Base-by-base conservation (phyloP, 495 filamentous ascomycete species). In the Aspergillus carlsbadensis region DNA sequence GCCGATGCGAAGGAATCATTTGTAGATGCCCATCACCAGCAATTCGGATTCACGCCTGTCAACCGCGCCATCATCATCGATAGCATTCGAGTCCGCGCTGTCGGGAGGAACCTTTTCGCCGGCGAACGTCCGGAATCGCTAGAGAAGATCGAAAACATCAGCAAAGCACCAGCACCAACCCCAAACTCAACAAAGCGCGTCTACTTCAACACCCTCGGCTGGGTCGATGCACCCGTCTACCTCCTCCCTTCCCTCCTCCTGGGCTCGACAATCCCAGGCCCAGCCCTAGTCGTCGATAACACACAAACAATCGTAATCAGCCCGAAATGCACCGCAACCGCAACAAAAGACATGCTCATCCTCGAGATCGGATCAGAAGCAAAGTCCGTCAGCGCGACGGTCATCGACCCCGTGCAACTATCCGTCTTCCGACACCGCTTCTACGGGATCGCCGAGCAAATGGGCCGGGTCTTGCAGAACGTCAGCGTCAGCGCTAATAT, bases 361-460 rank as follows among this genome's bases (percentile, higher is more conserved):
- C 84, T 75, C 56, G 55, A 69, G 2, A 87, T 96, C 3, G 87
- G 90, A 57, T 79, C 35, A 14, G 45, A 87, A 52, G 88, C 92
- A 65, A 77, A 95, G 6, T 85, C 83, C 60, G 82, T 81, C 10
- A 76, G 91, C 39, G 81, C 51, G 24, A 50, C 57, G 6, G 42
- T 40, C 47, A 34, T 70, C 1, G 73, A 92, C 62, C 91, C 92
- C 0, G 91, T 96, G 67, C 88, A 95, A 80, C 82, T 96, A 10
- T 91, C 87, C 68, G 91, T 96, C 49, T 96, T 96, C 62, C 89
- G 88, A 5, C 90, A 96, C 69, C 78, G 91, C 11, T 96, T 96
- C 71, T 96, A 96, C 91, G 89, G 91, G 20, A 94, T 96, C 62
- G 91, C 91, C 10, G 91, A 96, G 72, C 91, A 95, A 67, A 96